Evolutionary conservation across 2,329 filamentous ascomycete species (phyloP).

Genomic region (Aspergillus japonicus): DNA sequence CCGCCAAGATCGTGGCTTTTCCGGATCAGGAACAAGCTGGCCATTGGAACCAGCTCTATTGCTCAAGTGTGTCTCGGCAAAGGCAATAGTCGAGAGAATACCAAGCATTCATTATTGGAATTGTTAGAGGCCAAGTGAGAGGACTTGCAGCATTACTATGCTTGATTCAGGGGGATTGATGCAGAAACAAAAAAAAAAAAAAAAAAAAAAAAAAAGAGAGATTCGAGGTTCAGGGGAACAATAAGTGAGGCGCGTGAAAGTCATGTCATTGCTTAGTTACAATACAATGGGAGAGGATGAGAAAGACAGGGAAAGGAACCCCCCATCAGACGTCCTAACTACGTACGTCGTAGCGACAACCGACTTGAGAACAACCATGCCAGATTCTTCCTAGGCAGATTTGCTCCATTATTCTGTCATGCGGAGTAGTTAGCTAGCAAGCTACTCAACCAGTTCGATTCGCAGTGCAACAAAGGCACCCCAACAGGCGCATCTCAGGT

Average conservation of each 20-base stretch:
- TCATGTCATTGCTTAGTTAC: neutral
- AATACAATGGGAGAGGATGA: too few species aligned
- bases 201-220: neutral
- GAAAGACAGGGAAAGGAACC: too few species aligned
- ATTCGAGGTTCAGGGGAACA: neutral
- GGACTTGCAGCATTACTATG: neutral
- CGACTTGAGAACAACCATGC: neutral
- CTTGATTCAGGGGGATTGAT: neutral
- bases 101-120: constrained; percentile 13
- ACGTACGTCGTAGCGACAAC: neutral
- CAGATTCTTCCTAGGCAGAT: too few species aligned
- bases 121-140: neutral
- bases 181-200: neutral
- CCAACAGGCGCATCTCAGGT: neutral
- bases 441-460: too few species aligned
- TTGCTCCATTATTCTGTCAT: neutral
- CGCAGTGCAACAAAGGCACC: too few species aligned
- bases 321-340: too few species aligned
- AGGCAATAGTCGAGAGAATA: constrained; percentile 13
- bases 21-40: constrained; percentile 8
- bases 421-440: too few species aligned
- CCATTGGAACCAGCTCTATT: too few species aligned
- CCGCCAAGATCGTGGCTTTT: constrained; percentile 11
- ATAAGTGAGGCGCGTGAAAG: neutral
- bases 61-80: constrained; percentile 9